Evolutionary conservation across 2,329 filamentous ascomycete species (phyloP).

Genomic region (Penicillium sp.): DNA sequence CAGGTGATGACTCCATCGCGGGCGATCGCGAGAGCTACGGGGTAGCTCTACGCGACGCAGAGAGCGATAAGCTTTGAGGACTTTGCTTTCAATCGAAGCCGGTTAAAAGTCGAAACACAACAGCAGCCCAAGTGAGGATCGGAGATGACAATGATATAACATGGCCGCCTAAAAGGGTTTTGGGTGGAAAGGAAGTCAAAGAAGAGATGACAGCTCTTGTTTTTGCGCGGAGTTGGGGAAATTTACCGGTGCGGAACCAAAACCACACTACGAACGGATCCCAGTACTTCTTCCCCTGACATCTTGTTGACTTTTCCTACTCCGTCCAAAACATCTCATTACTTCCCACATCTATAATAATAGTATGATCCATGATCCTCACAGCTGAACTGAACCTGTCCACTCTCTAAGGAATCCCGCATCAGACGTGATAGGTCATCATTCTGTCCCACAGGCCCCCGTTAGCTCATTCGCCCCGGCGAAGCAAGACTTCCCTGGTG

Average conservation of each 20-base stretch:
- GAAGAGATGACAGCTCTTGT: conserved; percentile 14
- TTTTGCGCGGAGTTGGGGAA: conserved; percentile 23
- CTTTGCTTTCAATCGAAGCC: not conserved
- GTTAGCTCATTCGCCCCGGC: conserved; percentile 7
- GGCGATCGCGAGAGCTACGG: conserved; percentile 12
- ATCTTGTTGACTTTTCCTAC: not conserved
- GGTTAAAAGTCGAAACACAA: conserved; percentile 15
- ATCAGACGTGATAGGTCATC: conserved; percentile 16
- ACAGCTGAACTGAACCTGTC: not conserved
- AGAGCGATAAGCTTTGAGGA: not conserved
- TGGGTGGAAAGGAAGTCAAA: not conserved
- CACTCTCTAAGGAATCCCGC: not conserved
- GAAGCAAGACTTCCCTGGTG: conserved; percentile 12
- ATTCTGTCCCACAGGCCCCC: not conserved
- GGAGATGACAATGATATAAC: conserved; percentile 28
- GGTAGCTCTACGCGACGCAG: conserved; percentile 13
- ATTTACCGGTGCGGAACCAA: conserved; percentile 11
- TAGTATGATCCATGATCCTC: no score
- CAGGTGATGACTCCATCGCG: conserved; percentile 21
- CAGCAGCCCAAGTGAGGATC: conserved; percentile 25
- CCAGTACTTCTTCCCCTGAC: not conserved
- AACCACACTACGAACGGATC: conserved; percentile 1
- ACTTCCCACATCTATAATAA: not conserved
- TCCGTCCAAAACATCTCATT: not conserved
- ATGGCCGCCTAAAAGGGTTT: conserved; percentile 18